These are phyloP conservation scores for Neurospora sp. DNA, from an alignment of 495 filamentous ascomycete species.

Conservation along the genomic window DNA sequence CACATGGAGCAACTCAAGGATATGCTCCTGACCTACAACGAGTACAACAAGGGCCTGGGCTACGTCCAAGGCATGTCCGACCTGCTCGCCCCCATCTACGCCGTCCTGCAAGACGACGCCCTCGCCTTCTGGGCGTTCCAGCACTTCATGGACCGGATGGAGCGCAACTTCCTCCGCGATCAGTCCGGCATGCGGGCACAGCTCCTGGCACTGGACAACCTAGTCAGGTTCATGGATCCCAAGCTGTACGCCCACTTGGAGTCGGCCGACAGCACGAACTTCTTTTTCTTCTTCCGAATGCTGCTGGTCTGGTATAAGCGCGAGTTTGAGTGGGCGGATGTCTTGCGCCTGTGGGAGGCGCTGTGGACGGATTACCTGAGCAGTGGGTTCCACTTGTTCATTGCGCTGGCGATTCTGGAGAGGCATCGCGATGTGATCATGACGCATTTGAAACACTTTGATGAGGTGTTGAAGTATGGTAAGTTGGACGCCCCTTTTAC, in stretches of 20 bases:
- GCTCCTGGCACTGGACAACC: constrained; percentile 79
- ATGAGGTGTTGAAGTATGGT: constrained; percentile 96
- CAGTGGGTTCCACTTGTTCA: constrained; percentile 86
- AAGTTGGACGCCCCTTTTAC: constrained; percentile 17
- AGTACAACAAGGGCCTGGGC: constrained; percentile 84
- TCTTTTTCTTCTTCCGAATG: constrained; percentile 99
- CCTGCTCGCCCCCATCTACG: constrained; percentile 70
- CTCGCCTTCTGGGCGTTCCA: constrained; percentile 96
- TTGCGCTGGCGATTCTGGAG: constrained; percentile 91
- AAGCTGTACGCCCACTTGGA: constrained; percentile 86
- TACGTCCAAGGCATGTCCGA: constrained; percentile 99
- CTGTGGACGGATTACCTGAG: constrained; percentile 89
- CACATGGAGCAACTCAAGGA: constrained; percentile 98
- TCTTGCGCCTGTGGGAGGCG: constrained; percentile 82
- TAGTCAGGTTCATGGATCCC: constrained; percentile 93
- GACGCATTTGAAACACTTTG: constrained; percentile 86
- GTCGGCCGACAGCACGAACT: constrained; percentile 87
- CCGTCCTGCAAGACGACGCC: constrained; percentile 29
- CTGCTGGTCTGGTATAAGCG: constrained; percentile 97
- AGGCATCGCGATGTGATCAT: constrained; percentile 92
- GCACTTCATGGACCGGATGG: constrained; percentile 93
- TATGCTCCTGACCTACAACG: constrained; percentile 97
- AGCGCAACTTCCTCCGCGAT: constrained; percentile 92
- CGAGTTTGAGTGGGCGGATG: constrained; percentile 82
- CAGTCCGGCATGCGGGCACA: constrained; percentile 93